Percentiles rank a stretch among this genome's conserved stretches.
These are phyloP conservation scores for Sporothrix variecibatus DNA, from an alignment of 2,329 filamentous ascomycete species.

Conservation along the genomic window DNA sequence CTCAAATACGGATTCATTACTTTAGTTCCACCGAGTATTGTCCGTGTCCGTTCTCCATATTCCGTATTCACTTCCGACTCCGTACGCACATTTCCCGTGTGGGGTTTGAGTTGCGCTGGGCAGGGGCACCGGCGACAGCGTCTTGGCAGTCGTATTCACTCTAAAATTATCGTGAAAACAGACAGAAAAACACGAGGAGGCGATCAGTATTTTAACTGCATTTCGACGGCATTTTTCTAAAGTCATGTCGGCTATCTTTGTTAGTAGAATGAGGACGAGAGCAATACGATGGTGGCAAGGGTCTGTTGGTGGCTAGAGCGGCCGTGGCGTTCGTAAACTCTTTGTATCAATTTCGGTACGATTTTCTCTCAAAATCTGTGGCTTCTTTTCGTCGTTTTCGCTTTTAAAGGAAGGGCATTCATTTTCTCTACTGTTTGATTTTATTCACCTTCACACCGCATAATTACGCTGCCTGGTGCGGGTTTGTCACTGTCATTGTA, in stretches of 20 bases:
- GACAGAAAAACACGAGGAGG: neutral
- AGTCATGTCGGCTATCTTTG: neutral
- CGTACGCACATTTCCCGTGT: neutral
- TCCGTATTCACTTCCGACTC: neutral
- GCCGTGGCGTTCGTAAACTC: neutral
- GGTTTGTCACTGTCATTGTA: neutral
- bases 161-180: neutral
- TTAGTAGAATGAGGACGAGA: neutral
- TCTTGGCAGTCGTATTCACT: slow-evolving; percentile 8
- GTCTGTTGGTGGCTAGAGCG: neutral
- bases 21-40: neutral
- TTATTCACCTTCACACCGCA: neutral
- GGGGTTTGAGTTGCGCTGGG: neutral
- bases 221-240: neutral
- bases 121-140: neutral
- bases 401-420: neutral
- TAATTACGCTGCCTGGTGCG: neutral
- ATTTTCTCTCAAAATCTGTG: neutral
- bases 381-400: neutral
- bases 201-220: neutral
- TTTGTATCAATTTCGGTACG: neutral
- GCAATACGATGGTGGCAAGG: neutral
- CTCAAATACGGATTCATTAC: neutral
- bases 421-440: neutral
- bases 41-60: slow-evolving; percentile 13